Evolutionary conservation across 169 alveolate genomes (phyloP).

Genomic region (Babesia ovis): DNA sequence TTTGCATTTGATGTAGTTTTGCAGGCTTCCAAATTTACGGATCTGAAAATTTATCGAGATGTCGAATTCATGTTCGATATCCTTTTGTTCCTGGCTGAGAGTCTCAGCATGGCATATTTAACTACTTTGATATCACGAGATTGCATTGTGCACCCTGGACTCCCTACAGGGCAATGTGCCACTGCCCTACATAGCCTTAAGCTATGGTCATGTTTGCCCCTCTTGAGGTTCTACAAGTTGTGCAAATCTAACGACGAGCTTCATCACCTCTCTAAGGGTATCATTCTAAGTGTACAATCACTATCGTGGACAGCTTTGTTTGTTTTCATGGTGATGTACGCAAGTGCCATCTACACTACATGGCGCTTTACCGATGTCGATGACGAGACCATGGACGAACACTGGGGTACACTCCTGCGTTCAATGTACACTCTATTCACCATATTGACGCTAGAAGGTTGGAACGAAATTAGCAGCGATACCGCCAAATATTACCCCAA

Average conservation of each 20-base stretch:
- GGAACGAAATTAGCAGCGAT: constrained; percentile 72
- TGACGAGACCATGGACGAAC: constrained; percentile 66
- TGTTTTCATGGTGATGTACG: constrained; percentile 44
- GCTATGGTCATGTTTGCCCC: constrained; percentile 10
- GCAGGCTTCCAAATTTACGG: not conserved
- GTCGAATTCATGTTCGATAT: constrained; percentile 5
- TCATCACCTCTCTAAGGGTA: constrained; percentile 32
- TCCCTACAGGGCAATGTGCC: not conserved
- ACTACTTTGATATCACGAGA: not conserved
- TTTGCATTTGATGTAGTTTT: constrained; percentile 11
- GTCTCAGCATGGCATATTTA: not conserved
- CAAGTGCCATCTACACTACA: constrained; percentile 47
- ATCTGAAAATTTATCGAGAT: not conserved
- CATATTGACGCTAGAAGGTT: constrained; percentile 74
- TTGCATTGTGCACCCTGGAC: not conserved
- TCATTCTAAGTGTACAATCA: constrained; percentile 32
- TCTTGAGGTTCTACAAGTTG: constrained; percentile 45
- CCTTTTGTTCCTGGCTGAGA: constrained; percentile 5
- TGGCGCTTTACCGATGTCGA: constrained; percentile 58
- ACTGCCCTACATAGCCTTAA: not conserved
- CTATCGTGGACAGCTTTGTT: constrained; percentile 57
- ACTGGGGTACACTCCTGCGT: constrained; percentile 69
- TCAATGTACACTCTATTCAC: constrained; percentile 76
- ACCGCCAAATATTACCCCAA: constrained; percentile 70
- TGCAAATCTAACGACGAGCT: constrained; percentile 25